A percentile compares a stretch with the other conserved stretches of the same genome.
Evolutionary conservation across 495 filamentous ascomycete genomes (phyloP).

Genomic region (Aspergillus incahuasiensis): DNA sequence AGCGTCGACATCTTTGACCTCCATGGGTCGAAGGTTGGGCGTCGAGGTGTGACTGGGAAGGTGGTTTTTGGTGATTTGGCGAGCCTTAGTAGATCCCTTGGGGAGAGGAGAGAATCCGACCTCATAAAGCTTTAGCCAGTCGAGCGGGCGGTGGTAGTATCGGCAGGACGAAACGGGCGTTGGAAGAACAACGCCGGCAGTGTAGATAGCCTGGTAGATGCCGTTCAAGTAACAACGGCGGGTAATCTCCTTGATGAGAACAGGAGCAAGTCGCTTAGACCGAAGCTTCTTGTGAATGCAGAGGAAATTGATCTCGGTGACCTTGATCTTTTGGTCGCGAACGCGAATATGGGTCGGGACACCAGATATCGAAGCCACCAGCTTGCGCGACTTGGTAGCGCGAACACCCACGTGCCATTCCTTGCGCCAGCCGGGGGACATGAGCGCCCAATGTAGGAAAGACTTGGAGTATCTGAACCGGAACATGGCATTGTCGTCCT

Average conservation of each 20-base stretch:
- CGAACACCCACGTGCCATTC: slow-evolving; percentile 96
- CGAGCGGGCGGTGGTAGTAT: slow-evolving; percentile 87
- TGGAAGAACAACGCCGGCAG: slow-evolving; percentile 82
- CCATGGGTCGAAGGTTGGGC: slow-evolving; percentile 72
- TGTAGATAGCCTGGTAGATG: slow-evolving; percentile 94
- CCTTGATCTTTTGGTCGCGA: slow-evolving; percentile 65
- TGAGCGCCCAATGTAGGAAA: slow-evolving; percentile 89
- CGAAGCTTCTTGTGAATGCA: slow-evolving; percentile 97
- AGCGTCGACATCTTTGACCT: slow-evolving; percentile 71
- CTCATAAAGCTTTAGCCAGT: slow-evolving; percentile 94
- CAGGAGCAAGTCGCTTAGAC: slow-evolving; percentile 82
- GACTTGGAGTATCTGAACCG: slow-evolving; percentile 88
- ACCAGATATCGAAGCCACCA: slow-evolving; percentile 93
- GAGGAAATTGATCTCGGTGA: slow-evolving; percentile 95
- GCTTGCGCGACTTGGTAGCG: slow-evolving; percentile 65
- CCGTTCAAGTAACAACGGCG: slow-evolving; percentile 76
- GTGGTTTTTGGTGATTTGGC: slow-evolving; percentile 74
- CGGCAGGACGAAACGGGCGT: slow-evolving; percentile 86
- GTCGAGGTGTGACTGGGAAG: slow-evolving; percentile 68
- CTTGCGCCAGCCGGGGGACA: slow-evolving; percentile 90
- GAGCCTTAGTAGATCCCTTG: slow-evolving; percentile 68
- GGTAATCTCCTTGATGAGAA: slow-evolving; percentile 96
- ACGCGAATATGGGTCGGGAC: slow-evolving; percentile 80
- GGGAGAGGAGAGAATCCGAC: slow-evolving; percentile 87
- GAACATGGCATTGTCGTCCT: slow-evolving; percentile 95